Conservation (phyloP, 495 filamentous ascomycete genomes). For the Talaromyces trachyspermus region DNA sequence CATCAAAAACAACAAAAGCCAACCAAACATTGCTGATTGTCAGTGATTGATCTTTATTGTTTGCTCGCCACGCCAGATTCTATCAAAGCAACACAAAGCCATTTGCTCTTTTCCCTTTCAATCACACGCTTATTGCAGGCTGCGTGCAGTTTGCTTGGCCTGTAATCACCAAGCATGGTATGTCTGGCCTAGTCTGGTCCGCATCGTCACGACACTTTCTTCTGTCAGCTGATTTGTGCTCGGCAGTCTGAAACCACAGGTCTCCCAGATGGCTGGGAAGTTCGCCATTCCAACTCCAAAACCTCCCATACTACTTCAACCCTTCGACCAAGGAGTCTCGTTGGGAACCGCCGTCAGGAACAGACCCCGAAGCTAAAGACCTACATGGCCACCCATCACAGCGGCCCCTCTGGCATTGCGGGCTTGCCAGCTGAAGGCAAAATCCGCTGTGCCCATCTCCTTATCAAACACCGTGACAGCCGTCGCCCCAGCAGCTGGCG, state of each 20-base stretch:
- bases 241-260: constrained; percentile 57
- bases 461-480: constrained; percentile 87
- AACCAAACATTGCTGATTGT: no score
- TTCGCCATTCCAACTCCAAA: constrained; percentile 95
- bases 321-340: constrained; percentile 69
- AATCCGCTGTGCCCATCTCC: constrained; percentile 82
- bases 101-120: no score
- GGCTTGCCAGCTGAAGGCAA: constrained; percentile 58
- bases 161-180: constrained; percentile 9
- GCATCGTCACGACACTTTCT: no score
- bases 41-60: no score
- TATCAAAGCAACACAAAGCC: no score
- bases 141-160: neutral
- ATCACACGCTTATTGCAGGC: no score
- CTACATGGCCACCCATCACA: constrained; percentile 85
- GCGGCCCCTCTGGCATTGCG: constrained; percentile 42
- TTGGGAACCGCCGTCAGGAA: constrained; percentile 86
- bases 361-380: constrained; percentile 84
- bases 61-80: no score
- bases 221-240: constrained; percentile 6
- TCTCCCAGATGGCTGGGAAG: constrained; percentile 83
- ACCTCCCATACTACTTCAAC: constrained; percentile 98
- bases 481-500: constrained; percentile 87
- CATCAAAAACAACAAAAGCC: no score
- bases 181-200: constrained; percentile 15